Percentiles rank a stretch among this genome's conserved stretches.
These are phyloP conservation scores for Nematodospora valgi DNA, from an alignment of 805 yeast genomes.

Conservation along the genomic window DNA sequence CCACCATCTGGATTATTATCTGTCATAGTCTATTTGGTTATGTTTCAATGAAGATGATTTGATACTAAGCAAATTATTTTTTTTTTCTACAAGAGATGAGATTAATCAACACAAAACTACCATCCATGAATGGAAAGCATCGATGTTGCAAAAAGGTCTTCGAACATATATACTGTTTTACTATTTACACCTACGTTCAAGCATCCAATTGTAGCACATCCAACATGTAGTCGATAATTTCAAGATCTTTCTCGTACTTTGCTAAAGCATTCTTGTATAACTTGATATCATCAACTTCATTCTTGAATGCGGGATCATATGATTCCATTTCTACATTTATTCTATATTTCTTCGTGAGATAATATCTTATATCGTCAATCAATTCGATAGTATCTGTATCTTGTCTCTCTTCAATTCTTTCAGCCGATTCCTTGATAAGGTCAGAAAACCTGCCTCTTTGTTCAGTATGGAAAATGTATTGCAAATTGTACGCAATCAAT, in stretches of 20 bases:
- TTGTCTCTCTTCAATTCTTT: slow-evolving; percentile 55
- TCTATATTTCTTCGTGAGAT: slow-evolving; percentile 41
- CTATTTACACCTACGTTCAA: slow-evolving; percentile 11
- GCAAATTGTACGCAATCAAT: slow-evolving; percentile 50
- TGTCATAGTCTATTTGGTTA: slow-evolving; percentile 15
- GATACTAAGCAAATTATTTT: neutral
- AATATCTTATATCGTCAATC: slow-evolving; percentile 72
- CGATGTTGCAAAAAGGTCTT: slow-evolving; percentile 1
- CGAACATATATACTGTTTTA: neutral
- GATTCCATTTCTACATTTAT: slow-evolving; percentile 24
- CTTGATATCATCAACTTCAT: slow-evolving; percentile 16
- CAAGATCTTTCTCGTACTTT: slow-evolving; percentile 25
- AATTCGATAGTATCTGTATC: slow-evolving; percentile 79
- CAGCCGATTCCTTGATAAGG: slow-evolving; percentile 45
- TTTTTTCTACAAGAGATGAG: slow-evolving; percentile 9
- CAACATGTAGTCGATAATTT: slow-evolving; percentile 25
- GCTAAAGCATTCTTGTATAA: slow-evolving; percentile 15
- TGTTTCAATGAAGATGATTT: too few species aligned
- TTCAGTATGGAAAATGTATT: slow-evolving; percentile 29
- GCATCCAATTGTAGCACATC: slow-evolving; percentile 29
- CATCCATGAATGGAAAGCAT: too few species aligned
- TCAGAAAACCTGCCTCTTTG: slow-evolving; percentile 20
- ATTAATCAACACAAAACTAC: too few species aligned
- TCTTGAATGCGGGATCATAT: slow-evolving; percentile 17
- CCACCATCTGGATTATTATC: slow-evolving; percentile 40